A percentile compares a stretch with the other conserved stretches of the same genome.
Evolutionary conservation across 257 asterid genomes (phyloP).

Genomic region (Capsicum chinense): DNA sequence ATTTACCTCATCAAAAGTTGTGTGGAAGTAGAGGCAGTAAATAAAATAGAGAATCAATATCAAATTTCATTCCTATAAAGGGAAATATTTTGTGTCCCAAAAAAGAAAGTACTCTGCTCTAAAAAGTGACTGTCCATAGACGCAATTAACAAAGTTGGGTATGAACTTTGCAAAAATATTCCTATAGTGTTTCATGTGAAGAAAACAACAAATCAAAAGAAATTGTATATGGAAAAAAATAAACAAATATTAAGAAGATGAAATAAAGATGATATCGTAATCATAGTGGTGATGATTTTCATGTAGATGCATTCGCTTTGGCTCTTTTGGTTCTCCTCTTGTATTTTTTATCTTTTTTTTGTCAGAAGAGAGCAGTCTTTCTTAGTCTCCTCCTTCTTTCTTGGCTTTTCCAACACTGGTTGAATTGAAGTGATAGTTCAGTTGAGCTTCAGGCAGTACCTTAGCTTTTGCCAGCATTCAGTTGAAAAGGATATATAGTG

Average conservation of each 20-base stretch:
- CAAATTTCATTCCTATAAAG: slow-evolving; percentile 43
- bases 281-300: slow-evolving; percentile 79
- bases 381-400: slow-evolving; percentile 38
- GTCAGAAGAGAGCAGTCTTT: slow-evolving; percentile 64
- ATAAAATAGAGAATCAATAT: slow-evolving; percentile 31
- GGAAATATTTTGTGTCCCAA: slow-evolving; percentile 36
- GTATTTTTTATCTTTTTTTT: slow-evolving; percentile 26
- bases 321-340: slow-evolving; percentile 40
- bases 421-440: slow-evolving; percentile 50
- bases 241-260: slow-evolving; percentile 41
- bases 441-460: slow-evolving; percentile 40
- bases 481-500: slow-evolving; percentile 32
- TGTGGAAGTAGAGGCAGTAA: slow-evolving; percentile 33
- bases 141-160: slow-evolving; percentile 33
- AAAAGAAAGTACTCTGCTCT: slow-evolving; percentile 35
- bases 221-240: slow-evolving; percentile 29
- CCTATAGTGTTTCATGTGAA: slow-evolving; percentile 43
- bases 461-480: slow-evolving; percentile 37
- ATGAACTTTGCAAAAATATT: slow-evolving; percentile 45
- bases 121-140: slow-evolving; percentile 42
- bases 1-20: slow-evolving; percentile 37
- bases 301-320: slow-evolving; percentile 60
- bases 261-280: slow-evolving; percentile 67
- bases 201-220: slow-evolving; percentile 37
- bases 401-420: slow-evolving; percentile 63